Evolutionary conservation across 495 filamentous ascomycete genomes (phyloP), one percentile per base, ranked within the genome.

Genomic region (Penicillium chermesinum): DNA sequence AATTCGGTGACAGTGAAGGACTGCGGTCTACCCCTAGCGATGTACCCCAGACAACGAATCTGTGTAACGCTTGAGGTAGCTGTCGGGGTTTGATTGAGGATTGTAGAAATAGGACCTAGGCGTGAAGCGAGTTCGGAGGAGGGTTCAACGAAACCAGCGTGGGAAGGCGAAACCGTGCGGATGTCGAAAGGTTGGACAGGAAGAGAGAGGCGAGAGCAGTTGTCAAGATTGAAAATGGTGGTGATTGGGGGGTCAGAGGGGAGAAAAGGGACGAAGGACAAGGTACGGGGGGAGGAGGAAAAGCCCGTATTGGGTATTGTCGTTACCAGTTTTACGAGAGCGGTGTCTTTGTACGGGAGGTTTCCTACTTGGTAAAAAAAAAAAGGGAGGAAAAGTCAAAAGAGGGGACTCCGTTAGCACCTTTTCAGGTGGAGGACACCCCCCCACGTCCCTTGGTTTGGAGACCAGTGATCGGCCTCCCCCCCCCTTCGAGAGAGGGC

Each of bases 31-130:
- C 68, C 68, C 66, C 68, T 67, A 71, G 68, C 68, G 64, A 69
- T 62, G 60, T 52, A 67, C 62, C 61, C 59, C 67, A 69, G 66
- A 69, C 57, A 53, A 58, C 35, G 61, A 53, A 68, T 69, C 65
- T 71, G 64, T 60, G 64, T 65, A 61, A 62, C 65, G 68, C 68
- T 69, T 66, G 66, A 71, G 68, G 68, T 69, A 69, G 68, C 63
- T 68, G 60, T 55, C 62, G 60, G 62, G 62, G 58, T 61, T 58
- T 52, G 45, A 12, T 7, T 51, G 37, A 32, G 55, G 35, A 33
- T 46, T 48, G 12, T 8, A 34, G 15, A 46, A 53, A 41, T 37
- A 41, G 48, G 41, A 56, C 50, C 40, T 27, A n/a, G 15, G 45
- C 33, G 27, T 30, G 16, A 27, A 33, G 21, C 38, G 41, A 14